These are phyloP conservation scores for Suillus cothurnatus DNA, from an alignment of 768 basidiomycete species.

Conservation along the genomic window DNA sequence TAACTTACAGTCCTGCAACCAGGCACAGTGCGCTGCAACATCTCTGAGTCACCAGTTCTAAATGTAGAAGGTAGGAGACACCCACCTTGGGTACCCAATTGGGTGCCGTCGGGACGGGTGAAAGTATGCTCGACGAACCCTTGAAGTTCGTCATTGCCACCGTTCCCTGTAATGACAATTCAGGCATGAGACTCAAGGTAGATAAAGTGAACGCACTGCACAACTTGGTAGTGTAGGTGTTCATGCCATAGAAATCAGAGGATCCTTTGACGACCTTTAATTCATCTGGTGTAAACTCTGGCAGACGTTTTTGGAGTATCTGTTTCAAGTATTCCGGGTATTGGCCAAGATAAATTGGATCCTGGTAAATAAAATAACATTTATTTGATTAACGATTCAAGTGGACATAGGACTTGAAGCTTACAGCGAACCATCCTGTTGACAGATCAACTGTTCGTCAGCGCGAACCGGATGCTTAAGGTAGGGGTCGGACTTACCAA, in stretches of 20 bases:
- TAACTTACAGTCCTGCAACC: slow-evolving; percentile 64
- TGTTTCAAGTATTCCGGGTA: slow-evolving; percentile 63
- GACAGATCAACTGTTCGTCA: slow-evolving; percentile 14
- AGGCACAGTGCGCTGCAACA: slow-evolving; percentile 56
- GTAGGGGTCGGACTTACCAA: slow-evolving; percentile 51
- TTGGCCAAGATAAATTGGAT: slow-evolving; percentile 71
- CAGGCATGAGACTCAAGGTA: not conserved
- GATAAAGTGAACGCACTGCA: slow-evolving; percentile 43
- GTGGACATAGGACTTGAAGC: slow-evolving; percentile 17
- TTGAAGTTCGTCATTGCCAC: slow-evolving; percentile 66
- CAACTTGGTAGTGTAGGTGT: slow-evolving; percentile 70
- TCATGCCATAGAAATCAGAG: slow-evolving; percentile 74
- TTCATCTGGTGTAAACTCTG: slow-evolving; percentile 59
- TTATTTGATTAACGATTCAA: not conserved
- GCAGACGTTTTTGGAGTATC: slow-evolving; percentile 59
- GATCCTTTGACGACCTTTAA: slow-evolving; percentile 59
- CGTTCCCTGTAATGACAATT: slow-evolving; percentile 45
- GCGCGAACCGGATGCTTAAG: slow-evolving; percentile 21
- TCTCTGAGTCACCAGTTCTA: not conserved
- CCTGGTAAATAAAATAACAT: slow-evolving; percentile 35
- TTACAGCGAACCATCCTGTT: slow-evolving; percentile 60
- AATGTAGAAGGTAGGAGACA: not conserved
- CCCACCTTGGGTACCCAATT: slow-evolving; percentile 63
- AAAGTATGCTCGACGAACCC: slow-evolving; percentile 63
- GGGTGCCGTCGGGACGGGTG: slow-evolving; percentile 61